A percentile compares a stretch with the other conserved stretches of the same genome.
phyloP scores from a whole-genome alignment of 2,329 filamentous ascomycete genomes.

The Aspergillus ochraceoroseus region DNA sequence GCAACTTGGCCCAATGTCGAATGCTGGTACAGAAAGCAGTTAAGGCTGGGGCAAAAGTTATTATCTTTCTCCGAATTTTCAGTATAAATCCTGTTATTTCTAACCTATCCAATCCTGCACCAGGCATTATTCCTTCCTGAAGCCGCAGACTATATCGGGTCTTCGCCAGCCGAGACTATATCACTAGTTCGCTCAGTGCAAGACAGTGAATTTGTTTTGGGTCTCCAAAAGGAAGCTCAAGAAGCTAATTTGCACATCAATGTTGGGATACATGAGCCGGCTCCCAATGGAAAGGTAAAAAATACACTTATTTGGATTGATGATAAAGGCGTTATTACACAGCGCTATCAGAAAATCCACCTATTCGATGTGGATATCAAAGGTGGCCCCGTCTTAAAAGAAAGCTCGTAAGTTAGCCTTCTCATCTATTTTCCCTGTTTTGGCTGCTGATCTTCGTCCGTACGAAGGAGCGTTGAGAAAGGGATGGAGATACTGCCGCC shows the following conservation, averaged over 20 bases:
- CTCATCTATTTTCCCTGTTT: neutral
- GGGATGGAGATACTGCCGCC: constrained; percentile 62
- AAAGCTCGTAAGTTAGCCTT: constrained; percentile 48
- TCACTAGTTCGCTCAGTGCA: constrained; percentile 63
- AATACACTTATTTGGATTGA: constrained; percentile 66
- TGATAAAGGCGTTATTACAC: constrained; percentile 53
- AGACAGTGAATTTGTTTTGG: constrained; percentile 67
- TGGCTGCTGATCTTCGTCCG: neutral
- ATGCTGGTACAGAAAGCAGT: constrained; percentile 67
- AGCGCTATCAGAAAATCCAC: constrained; percentile 82
- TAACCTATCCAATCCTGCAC: neutral
- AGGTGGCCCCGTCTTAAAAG: constrained; percentile 55
- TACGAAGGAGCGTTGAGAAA: constrained; percentile 57
- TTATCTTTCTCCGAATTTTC: neutral
- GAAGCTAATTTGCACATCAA: constrained; percentile 65
- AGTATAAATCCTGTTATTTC: neutral
- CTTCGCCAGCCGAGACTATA: constrained; percentile 62
- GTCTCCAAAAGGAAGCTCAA: constrained; percentile 64
- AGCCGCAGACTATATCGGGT: constrained; percentile 81
- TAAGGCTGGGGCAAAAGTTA: constrained; percentile 69
- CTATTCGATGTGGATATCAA: constrained; percentile 70
- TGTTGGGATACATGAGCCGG: constrained; percentile 80
- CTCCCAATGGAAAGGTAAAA: constrained; percentile 50
- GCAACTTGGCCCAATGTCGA: constrained; percentile 76
- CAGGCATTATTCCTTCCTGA: constrained; percentile 85